Percentiles rank a stretch among this genome's conserved stretches.
phyloP scores from a whole-genome alignment of 2,329 filamentous ascomycete species.

The Colletotrichum sp. region DNA sequence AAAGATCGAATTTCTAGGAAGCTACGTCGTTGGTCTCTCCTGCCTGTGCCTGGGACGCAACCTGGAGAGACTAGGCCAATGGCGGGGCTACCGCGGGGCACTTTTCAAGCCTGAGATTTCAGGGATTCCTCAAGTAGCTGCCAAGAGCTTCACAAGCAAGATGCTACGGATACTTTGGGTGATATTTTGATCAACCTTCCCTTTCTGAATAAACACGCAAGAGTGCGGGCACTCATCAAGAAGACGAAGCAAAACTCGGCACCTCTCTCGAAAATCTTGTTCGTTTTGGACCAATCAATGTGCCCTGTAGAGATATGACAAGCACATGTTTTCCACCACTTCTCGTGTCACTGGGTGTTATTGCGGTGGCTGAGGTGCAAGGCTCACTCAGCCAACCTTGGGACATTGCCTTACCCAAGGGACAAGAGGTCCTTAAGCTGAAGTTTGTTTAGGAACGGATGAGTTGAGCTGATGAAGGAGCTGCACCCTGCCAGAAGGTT shows the following conservation, averaged over 20 bases:
- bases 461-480: background rate
- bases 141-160: background rate
- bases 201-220: background rate
- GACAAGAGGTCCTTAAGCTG: background rate
- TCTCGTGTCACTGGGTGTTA: background rate
- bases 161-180: background rate
- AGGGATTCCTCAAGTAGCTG: background rate
- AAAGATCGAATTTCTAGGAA: background rate
- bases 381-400: background rate
- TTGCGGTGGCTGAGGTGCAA: background rate
- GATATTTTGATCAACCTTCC: background rate
- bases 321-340: background rate
- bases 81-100: slow-evolving; percentile 22
- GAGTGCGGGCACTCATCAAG: background rate
- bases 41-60: slow-evolving; percentile 9
- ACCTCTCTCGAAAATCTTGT: background rate
- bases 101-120: background rate
- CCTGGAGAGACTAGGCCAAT: background rate
- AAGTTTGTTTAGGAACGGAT: background rate
- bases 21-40: slow-evolving; percentile 15
- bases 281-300: background rate
- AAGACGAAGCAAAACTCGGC: background rate
- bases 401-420: background rate
- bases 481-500: background rate
- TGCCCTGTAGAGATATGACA: background rate